Base-by-base conservation (phyloP, 768 basidiomycete genomes). In the Rhizopogon rudus region DNA sequence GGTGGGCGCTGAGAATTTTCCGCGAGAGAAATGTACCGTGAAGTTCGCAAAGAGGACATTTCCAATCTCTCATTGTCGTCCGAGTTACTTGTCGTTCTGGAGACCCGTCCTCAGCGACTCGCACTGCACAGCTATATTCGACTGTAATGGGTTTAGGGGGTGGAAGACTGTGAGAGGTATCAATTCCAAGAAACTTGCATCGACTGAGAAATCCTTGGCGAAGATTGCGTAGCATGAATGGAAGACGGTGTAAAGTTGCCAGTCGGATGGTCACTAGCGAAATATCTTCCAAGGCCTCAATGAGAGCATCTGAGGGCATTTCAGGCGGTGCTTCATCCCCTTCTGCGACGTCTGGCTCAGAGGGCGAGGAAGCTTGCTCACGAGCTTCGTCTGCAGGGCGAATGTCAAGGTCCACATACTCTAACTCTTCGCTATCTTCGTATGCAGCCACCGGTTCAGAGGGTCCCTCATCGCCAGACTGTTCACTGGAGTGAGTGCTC, bases 201-300 rank as follows among this genome's bases (percentile, higher is more conserved):
- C 71, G 72, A 17, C 57, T 40, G n/a, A 53, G 57, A 61, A 87
- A 87, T 1, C 81, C 80, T 3, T 48, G 60, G 13, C 74, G 72
- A 16, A 88, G 61, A 59, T 80, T 81, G 10, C 81, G 79, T 28
- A 65, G 69, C 20, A 85, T 70, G 62, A 87, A 88, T 0, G 86
- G 86, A 5, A 86, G 73, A 50, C 70, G 71, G 14, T 57, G 59
- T 10, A 70, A 68, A 22, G 62, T 64, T 37, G 75, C 74, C 66
- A 81, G 71, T 17, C 71, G 73, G 42, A 73, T 56, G 3, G 64
- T 60, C 1, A 71, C 57, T 1, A 68, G 61, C 0, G 67, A 66
- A 16, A 77, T 54, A 12, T 56, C 55, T 51, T 76, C 69, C 12
- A 79, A 56, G 12, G 69, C 71, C 5, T 66, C 54, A 29, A 78